These are phyloP conservation scores for Neurospora pannonica DNA, from an alignment of 495 filamentous ascomycete species.

Conservation along the genomic window DNA sequence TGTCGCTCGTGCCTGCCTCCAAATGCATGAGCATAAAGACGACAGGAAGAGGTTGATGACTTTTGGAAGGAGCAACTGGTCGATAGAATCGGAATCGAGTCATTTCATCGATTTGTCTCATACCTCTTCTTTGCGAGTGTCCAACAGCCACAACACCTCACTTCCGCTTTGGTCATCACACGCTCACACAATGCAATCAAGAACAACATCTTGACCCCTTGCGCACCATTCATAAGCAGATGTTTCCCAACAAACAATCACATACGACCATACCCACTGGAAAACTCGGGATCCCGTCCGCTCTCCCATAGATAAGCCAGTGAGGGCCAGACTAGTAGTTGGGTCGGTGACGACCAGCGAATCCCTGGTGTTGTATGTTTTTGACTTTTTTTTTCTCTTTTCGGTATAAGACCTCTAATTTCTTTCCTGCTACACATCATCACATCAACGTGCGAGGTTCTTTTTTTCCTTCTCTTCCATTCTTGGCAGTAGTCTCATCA, in stretches of 20 bases:
- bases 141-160: not conserved
- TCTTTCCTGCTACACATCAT: not conserved
- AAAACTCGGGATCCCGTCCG: slow-evolving; percentile 38
- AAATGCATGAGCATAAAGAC: not conserved
- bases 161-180: not conserved
- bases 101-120: not conserved
- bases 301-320: slow-evolving; percentile 15
- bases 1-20: not conserved
- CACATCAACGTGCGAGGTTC: not conserved
- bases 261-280: slow-evolving; percentile 34
- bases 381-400: not conserved
- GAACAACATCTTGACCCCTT: not conserved
- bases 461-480: not conserved
- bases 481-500: not conserved
- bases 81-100: not conserved
- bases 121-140: not conserved
- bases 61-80: not conserved
- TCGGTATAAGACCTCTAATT: not conserved
- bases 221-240: not conserved
- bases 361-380: slow-evolving; percentile 21
- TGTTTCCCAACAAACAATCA: not conserved
- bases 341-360: slow-evolving; percentile 37
- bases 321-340: slow-evolving; percentile 31
- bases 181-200: not conserved
- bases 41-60: not conserved